Conservation (phyloP, 345 rosid species). For the Pugionium cornutum region DNA sequence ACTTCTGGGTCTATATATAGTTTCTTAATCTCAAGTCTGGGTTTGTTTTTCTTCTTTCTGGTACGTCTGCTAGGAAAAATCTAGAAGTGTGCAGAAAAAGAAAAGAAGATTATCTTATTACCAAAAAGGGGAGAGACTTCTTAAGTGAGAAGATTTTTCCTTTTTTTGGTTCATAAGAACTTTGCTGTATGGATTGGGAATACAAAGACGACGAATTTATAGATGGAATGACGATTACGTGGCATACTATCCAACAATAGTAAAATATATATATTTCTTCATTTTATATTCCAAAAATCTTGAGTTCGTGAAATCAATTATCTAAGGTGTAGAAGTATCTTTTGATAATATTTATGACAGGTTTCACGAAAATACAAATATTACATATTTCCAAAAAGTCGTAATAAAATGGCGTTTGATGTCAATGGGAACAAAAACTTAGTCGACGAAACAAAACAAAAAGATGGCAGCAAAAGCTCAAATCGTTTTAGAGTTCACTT, state of each 20-base stretch:
- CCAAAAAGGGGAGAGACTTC: not conserved
- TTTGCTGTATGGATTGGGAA: slow-evolving; percentile 27
- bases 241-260: slow-evolving; percentile 15
- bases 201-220: slow-evolving; percentile 34
- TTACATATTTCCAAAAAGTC: not conserved
- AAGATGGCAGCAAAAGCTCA: slow-evolving; percentile 1
- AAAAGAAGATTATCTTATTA: not conserved
- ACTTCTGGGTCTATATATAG: slow-evolving; percentile 8
- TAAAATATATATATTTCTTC: not conserved
- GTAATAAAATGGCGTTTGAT: no score
- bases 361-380: not conserved
- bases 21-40: slow-evolving; percentile 1
- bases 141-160: slow-evolving; percentile 5
- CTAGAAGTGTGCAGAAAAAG: slow-evolving; percentile 34
- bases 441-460: slow-evolving; percentile 11
- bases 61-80: slow-evolving; percentile 21
- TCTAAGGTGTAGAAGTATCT: slow-evolving; percentile 16
- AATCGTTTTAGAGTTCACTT: not conserved
- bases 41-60: slow-evolving; percentile 3
- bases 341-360: slow-evolving; percentile 16
- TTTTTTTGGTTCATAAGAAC: slow-evolving; percentile 1
- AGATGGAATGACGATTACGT: slow-evolving; percentile 29
- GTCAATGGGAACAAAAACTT: slow-evolving; percentile 3
- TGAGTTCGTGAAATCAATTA: not conserved
- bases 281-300: not conserved